Evolutionary conservation across 1,139 yeast genomes (phyloP), one percentile per base, ranked within the genome.

Genomic region (Lodderomyces elongisporus): DNA sequence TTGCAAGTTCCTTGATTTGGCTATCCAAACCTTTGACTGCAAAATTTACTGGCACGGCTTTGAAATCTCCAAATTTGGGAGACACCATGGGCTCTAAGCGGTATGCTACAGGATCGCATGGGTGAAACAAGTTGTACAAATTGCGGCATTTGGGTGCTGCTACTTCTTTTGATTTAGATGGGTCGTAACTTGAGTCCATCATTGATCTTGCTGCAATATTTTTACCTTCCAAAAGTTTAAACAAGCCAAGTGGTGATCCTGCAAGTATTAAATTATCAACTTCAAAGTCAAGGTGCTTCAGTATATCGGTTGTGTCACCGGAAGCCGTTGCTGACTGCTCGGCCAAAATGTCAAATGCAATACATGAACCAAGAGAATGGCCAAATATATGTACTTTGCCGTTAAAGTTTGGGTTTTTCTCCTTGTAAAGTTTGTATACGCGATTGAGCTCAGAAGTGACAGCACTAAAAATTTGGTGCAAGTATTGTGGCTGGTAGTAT

Each of bases 241-340:
- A 88, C 30, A 88, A 79, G 3, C 95, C 96, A 14, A 83, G 78
- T 1, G 97, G 97, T 2, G 95, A 85, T 0, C 98, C 98, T 13
- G 83, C 74, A 18, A 88, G 74, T 51, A 88, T 88, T 43, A 81
- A 68, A 46, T 83, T 83, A 12, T 78, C 78, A 2, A 85, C 88
- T 10, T 79, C 74, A 51, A 91, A 91, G 25, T 72, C 66, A 23
- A 89, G 62, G 25, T 68, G 66, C 15, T 51, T 51, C n/a, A 48
- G 41, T 24, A 48, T 43, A 36, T 54, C 47, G 1, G 48, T 46
- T n/a, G 17, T 4, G 4, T 48, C 50, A 1, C 39, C 43, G 1
- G 57, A 52, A 2, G 43, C 25, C 3, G 48, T 39, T 30, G 57
- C 54, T 1, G 78, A 76, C 50, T 83, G 93, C 20, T 64, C 53